phyloP scores from a whole-genome alignment of 2,329 filamentous ascomycete genomes.

The Penicillium brevicompactum region DNA sequence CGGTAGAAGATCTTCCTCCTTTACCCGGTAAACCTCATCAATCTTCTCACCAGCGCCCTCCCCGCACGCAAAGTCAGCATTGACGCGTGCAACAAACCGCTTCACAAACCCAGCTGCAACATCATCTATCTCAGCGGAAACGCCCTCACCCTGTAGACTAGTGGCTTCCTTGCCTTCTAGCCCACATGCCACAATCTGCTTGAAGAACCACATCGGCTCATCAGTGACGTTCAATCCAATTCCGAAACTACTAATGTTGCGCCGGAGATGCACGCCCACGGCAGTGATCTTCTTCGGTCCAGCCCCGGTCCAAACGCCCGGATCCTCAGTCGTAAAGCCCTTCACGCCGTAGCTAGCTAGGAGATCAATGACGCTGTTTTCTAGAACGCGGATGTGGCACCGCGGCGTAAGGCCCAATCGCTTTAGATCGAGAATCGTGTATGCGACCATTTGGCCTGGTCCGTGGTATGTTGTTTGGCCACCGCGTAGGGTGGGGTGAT shows the following conservation, averaged over 20 bases:
- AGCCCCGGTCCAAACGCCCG: conserved; percentile 74
- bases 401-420: conserved; percentile 69
- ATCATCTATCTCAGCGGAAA: conserved; percentile 38
- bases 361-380: conserved; percentile 71
- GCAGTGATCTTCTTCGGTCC: conserved; percentile 74
- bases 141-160: conserved; percentile 64
- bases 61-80: conserved; percentile 38
- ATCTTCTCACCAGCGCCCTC: conserved; percentile 36
- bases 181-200: conserved; percentile 87
- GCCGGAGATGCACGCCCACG: conserved; percentile 84
- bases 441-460: conserved; percentile 89
- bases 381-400: conserved; percentile 76
- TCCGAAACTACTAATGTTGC: conserved; percentile 82
- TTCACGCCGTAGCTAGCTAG: conserved; percentile 63
- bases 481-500: conserved; percentile 74
- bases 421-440: conserved; percentile 83
- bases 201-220: conserved; percentile 65
- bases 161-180: conserved; percentile 77
- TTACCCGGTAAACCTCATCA: conserved; percentile 43
- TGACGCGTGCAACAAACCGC: conserved; percentile 41
- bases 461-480: conserved; percentile 95
- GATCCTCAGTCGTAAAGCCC: conserved; percentile 69
- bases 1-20: conserved; percentile 33
- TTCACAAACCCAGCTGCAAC: conserved; percentile 41
- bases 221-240: conserved; percentile 65